Conservation (phyloP, 1,284 basidiomycete species). For the Marasmius sp. region DNA sequence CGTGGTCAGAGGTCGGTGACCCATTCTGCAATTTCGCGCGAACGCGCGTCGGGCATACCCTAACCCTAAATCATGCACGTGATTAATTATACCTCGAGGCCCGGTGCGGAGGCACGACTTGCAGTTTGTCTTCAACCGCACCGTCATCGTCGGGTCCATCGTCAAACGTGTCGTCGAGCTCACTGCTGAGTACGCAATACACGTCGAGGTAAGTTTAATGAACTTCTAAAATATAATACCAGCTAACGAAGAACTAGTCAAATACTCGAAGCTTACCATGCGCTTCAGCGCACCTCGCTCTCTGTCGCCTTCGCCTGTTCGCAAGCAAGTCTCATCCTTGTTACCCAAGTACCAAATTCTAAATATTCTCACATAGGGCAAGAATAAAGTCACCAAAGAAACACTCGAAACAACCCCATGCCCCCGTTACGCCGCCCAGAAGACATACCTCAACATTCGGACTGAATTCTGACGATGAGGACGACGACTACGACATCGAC, state of each 20-base stretch:
- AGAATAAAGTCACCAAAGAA: not conserved
- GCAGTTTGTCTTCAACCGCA: too few relatives aligned
- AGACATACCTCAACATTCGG: slow-evolving; percentile 54
- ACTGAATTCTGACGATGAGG: slow-evolving; percentile 50
- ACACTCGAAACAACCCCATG: slow-evolving; percentile 12
- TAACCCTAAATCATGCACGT: not conserved
- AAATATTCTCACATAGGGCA: slow-evolving; percentile 2
- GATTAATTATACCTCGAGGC: not conserved
- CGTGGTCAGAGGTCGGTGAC: not conserved
- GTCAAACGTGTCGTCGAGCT: too few relatives aligned
- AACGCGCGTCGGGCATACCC: slow-evolving; percentile 6
- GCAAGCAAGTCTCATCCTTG: slow-evolving; percentile 36
- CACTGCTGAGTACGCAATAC: too few relatives aligned
- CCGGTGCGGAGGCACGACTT: too few relatives aligned
- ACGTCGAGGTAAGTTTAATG: too few relatives aligned
- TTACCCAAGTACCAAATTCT: slow-evolving; percentile 9
- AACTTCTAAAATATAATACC: not conserved
- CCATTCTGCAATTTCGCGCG: not conserved
- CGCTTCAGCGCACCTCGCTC: slow-evolving; percentile 63
- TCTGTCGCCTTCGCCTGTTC: slow-evolving; percentile 56
- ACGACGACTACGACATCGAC: slow-evolving; percentile 32
- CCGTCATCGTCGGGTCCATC: too few relatives aligned
- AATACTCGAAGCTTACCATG: slow-evolving; percentile 36
- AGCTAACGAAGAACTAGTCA: not conserved
- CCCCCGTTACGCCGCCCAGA: slow-evolving; percentile 1